Percentiles rank a stretch among this genome's conserved stretches.
Conservation (phyloP, 169 alveolate species). For the Cyclospora cayetanensis region DNA sequence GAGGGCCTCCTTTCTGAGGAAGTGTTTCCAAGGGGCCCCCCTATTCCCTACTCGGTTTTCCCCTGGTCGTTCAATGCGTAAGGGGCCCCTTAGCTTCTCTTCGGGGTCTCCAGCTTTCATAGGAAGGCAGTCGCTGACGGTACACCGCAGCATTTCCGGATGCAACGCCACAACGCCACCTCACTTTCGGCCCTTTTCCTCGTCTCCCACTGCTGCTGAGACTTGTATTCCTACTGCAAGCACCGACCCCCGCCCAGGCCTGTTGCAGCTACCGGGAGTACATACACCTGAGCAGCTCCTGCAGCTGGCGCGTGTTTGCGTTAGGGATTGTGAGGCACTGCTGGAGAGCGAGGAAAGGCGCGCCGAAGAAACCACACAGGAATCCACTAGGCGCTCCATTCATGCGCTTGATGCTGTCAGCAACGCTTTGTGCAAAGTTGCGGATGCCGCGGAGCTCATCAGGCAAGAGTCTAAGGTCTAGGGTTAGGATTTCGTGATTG, state of each 20-base stretch:
- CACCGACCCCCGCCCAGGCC: background rate
- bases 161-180: too few relatives aligned
- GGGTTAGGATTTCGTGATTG: background rate
- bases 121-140: too few relatives aligned
- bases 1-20: too few relatives aligned
- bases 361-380: background rate
- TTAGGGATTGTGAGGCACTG: background rate
- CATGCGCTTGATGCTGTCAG: constrained; percentile 67
- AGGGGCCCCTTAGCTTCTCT: too few relatives aligned
- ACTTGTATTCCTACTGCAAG: too few relatives aligned
- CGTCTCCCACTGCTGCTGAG: too few relatives aligned
- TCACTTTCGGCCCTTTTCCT: too few relatives aligned
- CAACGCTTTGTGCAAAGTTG: constrained; percentile 69
- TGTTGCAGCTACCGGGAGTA: constrained; percentile 57
- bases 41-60: too few relatives aligned
- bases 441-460: constrained; percentile 63
- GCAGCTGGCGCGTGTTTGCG: constrained; percentile 5
- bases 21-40: too few relatives aligned
- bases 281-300: constrained; percentile 61
- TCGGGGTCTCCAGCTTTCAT: too few relatives aligned
- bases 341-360: background rate
- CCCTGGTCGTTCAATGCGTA: too few relatives aligned
- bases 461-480: constrained; percentile 20
- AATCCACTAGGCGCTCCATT: background rate
- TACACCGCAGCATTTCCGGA: too few relatives aligned